phyloP scores from a whole-genome alignment of 1,139 yeast genomes.

The Diutina siamensis region DNA sequence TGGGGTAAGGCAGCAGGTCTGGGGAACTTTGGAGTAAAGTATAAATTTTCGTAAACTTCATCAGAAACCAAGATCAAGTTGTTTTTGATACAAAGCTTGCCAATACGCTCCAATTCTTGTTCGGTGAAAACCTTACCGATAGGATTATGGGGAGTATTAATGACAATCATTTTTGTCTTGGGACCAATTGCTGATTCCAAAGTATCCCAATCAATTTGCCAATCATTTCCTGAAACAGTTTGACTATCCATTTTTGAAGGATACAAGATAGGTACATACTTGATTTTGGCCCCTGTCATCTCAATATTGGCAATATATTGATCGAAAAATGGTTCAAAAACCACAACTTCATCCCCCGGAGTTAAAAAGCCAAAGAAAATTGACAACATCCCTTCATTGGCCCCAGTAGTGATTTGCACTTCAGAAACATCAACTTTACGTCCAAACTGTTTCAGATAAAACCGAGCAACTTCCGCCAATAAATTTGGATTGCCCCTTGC shows the following conservation, averaged over 20 bases:
- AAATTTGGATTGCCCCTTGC: slow-evolving; percentile 80
- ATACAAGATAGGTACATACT: slow-evolving; percentile 73
- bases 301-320: slow-evolving; percentile 92
- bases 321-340: slow-evolving; percentile 95
- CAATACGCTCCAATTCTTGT: slow-evolving; percentile 63
- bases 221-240: slow-evolving; percentile 69
- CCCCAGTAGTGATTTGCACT: slow-evolving; percentile 85
- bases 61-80: slow-evolving; percentile 77
- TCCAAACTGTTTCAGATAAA: slow-evolving; percentile 58
- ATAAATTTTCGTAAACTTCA: slow-evolving; percentile 89
- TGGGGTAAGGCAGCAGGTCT: slow-evolving; percentile 67
- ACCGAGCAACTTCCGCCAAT: slow-evolving; percentile 52
- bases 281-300: slow-evolving; percentile 84
- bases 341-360: slow-evolving; percentile 90
- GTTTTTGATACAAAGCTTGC: slow-evolving; percentile 71
- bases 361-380: slow-evolving; percentile 76
- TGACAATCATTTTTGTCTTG: slow-evolving; percentile 73
- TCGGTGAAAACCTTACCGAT: slow-evolving; percentile 79
- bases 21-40: slow-evolving; percentile 55
- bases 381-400: slow-evolving; percentile 88
- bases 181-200: slow-evolving; percentile 56
- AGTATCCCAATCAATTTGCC: slow-evolving; percentile 76
- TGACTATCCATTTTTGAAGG: slow-evolving; percentile 62
- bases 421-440: slow-evolving; percentile 52
- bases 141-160: slow-evolving; percentile 95